Evolutionary conservation across 257 asterid genomes (phyloP).

Genomic region (Thymus mandschuricus): DNA sequence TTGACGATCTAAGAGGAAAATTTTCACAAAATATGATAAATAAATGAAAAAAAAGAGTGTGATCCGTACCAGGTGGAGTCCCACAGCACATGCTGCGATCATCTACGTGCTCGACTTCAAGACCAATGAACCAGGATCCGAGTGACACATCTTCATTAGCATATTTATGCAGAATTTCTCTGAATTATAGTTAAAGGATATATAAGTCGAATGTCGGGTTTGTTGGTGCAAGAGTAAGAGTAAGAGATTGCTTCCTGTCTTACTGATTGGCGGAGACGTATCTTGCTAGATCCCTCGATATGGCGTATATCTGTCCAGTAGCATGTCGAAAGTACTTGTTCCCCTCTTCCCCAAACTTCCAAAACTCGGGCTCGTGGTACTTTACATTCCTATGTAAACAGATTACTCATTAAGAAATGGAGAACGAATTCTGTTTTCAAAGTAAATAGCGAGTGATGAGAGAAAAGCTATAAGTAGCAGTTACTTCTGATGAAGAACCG

Average conservation of each 20-base stretch:
- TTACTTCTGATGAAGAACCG: slow-evolving; percentile 62
- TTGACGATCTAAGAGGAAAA: background rate
- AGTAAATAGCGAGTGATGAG: background rate
- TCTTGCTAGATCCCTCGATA: slow-evolving; percentile 57
- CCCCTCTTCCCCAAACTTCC: slow-evolving; percentile 69
- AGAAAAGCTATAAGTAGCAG: background rate
- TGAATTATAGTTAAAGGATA: slow-evolving; percentile 26
- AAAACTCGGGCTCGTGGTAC: slow-evolving; percentile 65
- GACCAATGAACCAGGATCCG: slow-evolving; percentile 68
- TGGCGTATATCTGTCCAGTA: slow-evolving; percentile 66
- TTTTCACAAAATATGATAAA: background rate
- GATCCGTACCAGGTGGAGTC: slow-evolving; percentile 49
- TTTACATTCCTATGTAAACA: slow-evolving; percentile 48
- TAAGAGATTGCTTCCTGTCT: slow-evolving; percentile 13
- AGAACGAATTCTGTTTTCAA: background rate
- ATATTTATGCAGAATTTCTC: slow-evolving; percentile 58
- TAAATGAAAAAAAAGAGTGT: background rate
- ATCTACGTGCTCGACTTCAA: slow-evolving; percentile 58
- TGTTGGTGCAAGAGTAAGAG: background rate
- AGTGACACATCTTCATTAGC: slow-evolving; percentile 71
- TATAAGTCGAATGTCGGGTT: background rate
- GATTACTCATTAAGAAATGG: background rate
- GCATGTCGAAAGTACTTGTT: slow-evolving; percentile 69
- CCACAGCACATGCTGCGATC: slow-evolving; percentile 63
- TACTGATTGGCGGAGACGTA: slow-evolving; percentile 54